Base-by-base conservation (phyloP, 148 eudicot species). In the Nepenthes mirabilis region DNA sequence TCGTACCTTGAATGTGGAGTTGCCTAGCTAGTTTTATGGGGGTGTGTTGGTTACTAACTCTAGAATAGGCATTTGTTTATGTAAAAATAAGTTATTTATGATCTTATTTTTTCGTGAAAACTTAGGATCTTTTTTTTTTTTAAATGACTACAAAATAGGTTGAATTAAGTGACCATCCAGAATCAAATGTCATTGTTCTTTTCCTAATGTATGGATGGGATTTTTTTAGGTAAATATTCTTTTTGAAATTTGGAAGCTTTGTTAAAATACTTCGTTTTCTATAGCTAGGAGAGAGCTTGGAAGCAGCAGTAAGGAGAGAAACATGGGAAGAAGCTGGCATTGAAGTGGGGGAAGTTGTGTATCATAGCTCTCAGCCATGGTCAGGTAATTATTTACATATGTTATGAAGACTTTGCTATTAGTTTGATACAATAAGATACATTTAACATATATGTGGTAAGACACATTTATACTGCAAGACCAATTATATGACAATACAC, bases 351-450 rank as follows among this genome's bases (percentile, higher is more conserved):
- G 91, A 88, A 72, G 96, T 93, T 67, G 70, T 79, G 34, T 93
- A 93, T 72, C 96, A 93, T 74, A 93, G 98, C 65, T 93, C 98
- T 62, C 98, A 93, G 74, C 98, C 96, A 53, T 93, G 98, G 96
- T 96, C 96, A 57, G 97, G 97, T 91, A 71, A 63, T 59, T 52
- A 43, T 55, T 55, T 32, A 4, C 32, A n/a, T 52, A n/a, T n/a
- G n/a, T n/a, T n/a, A n/a, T n/a, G n/a, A n/a, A n/a, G n/a, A n/a
- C n/a, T n/a, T n/a, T n/a, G n/a, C n/a, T n/a, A n/a, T n/a, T n/a
- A n/a, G n/a, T n/a, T n/a, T n/a, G n/a, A n/a, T n/a, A n/a, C n/a
- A n/a, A n/a, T n/a, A n/a, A n/a, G n/a, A n/a, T n/a, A n/a, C n/a
- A n/a, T n/a, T n/a, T n/a, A n/a, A n/a, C n/a, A n/a, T n/a, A n/a